A percentile compares a stretch with the other conserved stretches of the same genome.
Evolutionary conservation across 768 basidiomycete genomes (phyloP).

Genomic region (Postia placenta): DNA sequence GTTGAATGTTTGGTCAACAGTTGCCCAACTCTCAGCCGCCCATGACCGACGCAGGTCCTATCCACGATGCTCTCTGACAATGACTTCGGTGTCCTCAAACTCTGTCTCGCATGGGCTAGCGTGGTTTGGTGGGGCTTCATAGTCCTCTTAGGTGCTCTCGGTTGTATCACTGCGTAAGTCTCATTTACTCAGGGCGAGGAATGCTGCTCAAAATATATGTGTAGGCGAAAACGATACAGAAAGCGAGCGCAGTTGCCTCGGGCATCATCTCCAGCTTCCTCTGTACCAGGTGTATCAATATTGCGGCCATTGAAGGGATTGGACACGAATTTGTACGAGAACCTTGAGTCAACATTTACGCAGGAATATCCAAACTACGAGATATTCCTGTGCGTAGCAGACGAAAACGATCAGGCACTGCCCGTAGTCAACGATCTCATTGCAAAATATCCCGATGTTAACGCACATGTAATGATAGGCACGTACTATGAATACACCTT

Average conservation of each 20-base stretch:
- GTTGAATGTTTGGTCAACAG: too few species aligned
- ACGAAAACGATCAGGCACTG: conserved; percentile 85
- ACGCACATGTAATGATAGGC: conserved; percentile 76
- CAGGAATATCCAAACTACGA: conserved; percentile 93
- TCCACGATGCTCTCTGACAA: neutral
- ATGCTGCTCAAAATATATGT: conserved; percentile 1
- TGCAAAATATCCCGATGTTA: conserved; percentile 69
- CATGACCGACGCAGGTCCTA: too few species aligned
- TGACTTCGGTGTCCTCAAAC: conserved; percentile 7
- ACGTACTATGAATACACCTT: conserved; percentile 16
- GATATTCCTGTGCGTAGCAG: conserved; percentile 87
- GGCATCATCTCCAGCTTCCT: conserved; percentile 36
- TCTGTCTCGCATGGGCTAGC: conserved; percentile 14
- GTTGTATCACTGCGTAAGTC: conserved; percentile 24
- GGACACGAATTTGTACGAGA: conserved; percentile 94
- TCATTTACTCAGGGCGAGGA: neutral
- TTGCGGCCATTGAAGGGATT: conserved; percentile 92
- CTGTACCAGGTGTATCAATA: conserved; percentile 86
- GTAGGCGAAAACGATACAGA: conserved; percentile 73
- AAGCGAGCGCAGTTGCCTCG: conserved; percentile 58
- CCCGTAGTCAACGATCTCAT: conserved; percentile 73
- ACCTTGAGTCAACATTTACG: conserved; percentile 86
- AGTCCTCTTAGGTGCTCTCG: conserved; percentile 31
- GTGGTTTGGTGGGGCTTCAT: conserved; percentile 35
- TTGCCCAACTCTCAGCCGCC: too few species aligned